These are phyloP conservation scores for Auriculariales sp. DNA, from an alignment of 768 basidiomycete genomes.

Conservation along the genomic window DNA sequence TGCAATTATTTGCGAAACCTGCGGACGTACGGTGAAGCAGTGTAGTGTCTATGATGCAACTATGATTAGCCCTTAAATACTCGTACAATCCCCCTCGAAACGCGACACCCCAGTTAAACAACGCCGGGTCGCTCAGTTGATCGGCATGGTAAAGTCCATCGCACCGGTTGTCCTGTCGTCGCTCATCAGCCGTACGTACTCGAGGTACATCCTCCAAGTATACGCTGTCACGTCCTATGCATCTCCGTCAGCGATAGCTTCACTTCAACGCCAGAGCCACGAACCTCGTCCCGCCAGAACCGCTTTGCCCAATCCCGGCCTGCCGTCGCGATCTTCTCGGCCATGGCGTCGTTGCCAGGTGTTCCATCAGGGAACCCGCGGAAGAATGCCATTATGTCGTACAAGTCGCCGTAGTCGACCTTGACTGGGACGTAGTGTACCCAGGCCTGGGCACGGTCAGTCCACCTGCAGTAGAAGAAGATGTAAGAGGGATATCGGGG, in stretches of 20 bases:
- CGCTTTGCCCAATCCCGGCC: slow-evolving; percentile 42
- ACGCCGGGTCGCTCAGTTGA: no score
- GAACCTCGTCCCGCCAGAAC: slow-evolving; percentile 47
- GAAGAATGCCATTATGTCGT: slow-evolving; percentile 64
- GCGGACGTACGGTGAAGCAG: no score
- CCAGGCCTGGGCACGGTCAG: slow-evolving; percentile 48
- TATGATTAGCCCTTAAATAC: no score
- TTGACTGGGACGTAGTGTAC: slow-evolving; percentile 61
- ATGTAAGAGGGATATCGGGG: no score
- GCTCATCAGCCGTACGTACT: slow-evolving; percentile 39
- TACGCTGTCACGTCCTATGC: not conserved
- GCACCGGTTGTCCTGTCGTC: slow-evolving; percentile 25
- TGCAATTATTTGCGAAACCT: no score
- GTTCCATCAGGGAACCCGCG: slow-evolving; percentile 38
- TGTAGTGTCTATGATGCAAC: no score
- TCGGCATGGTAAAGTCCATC: no score
- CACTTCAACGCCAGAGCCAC: slow-evolving; percentile 35
- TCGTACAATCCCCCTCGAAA: no score
- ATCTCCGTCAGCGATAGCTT: slow-evolving; percentile 30
- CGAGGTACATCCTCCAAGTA: slow-evolving; percentile 31
- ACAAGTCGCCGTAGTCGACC: slow-evolving; percentile 48
- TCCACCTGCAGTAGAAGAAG: no score
- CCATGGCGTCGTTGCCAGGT: slow-evolving; percentile 42
- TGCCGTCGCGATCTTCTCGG: slow-evolving; percentile 35
- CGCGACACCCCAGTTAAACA: no score